Evolutionary conservation across 2,329 filamentous ascomycete genomes (phyloP), one percentile per base, ranked within the genome.

Genomic region (Hymenoscyphus infarciens): DNA sequence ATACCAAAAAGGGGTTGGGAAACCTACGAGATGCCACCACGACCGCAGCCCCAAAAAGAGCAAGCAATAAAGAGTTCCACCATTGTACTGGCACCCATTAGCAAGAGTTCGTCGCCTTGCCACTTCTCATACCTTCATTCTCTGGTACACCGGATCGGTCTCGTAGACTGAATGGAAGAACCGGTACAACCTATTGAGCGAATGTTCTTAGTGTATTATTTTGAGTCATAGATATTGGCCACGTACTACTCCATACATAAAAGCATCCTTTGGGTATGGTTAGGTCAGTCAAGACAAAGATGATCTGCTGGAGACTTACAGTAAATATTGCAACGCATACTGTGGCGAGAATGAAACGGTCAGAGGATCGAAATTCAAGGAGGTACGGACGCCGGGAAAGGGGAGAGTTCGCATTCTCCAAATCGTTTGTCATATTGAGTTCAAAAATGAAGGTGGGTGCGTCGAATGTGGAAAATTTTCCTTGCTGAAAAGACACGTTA

Each of bases 21-120:
- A 2, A 11, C 33, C 33, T 35, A 35, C 33, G 33, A 60, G 56
- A 57, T 61, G 6, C 61, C 57, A 31, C 29, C 15, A 64, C 45
- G 7, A 63, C 59, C 39, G 63, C 61, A 56, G 58, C 61, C 11
- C 63, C 63, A 16, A 63, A 65, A 22, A 56, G 22, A 4, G 61
- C 59, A 19, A 65, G 57, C 33, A 65, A 52, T 29, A 63, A 56
- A 16, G 63, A 65, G 0, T 35, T 63, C 57, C 59, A 63, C 54
- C 55, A 63, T 61, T 65, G 63, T 22, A 63, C 63, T 65, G 35
- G 19, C 38, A 25, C 1, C 5, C 22, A 8, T 55, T 60, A 22
- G 33, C 15, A 33, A 11, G 22, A 7, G 27, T 29, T 10, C 33
- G 13, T 6, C 5, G 16, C 10, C 8, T 25, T 45, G 15, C 11